Base-by-base conservation (phyloP, 202 grass and related monocot genomes). In the Setaria viridis region DNA sequence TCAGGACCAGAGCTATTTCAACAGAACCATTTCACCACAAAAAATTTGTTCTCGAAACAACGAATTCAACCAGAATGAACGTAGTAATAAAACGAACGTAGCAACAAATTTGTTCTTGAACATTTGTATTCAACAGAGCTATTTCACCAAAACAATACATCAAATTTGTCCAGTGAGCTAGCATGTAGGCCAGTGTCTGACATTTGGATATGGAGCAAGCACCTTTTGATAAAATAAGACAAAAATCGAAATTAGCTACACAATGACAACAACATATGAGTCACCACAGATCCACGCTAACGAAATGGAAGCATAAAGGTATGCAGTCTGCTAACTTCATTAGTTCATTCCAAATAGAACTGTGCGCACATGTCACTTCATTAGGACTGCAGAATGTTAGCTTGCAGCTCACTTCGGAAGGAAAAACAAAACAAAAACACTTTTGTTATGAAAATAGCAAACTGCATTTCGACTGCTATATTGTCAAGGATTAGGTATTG, bases 261-360 rank as follows among this genome's bases (percentile, higher is more conserved):
- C 34, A 16, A 83, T 68, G 17, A 66, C 21, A 74, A 62, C 47
- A 69, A 42, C 57, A 59, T 78, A 79, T 35, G 49, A 72, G 57
- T 43, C 48, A 73, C 37, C 14, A 47, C 5, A 19, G 43, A 21
- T 72, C 45, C 69, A 47, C 25, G 10, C 6, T 7, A 32, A 83
- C 41, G 53, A 71, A 69, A 64, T 55, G 49, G 20, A 85, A 74
- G 49, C 67, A 76, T 13, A 50, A 49, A 80, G 37, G 4, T 39
- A 39, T 39, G 37, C 37, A 39, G 37, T 9, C 7, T 45, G 43
- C 43, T 57, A 21, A n/a, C 9, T 45, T 56, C n/a, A 43, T 55
- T n/a, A 35, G 9, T 33, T 56, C 15, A 32, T 43, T 20, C 48
- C 41, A 39, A 39, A 39, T 39, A 39, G 37, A 39, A 39, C 37